Evolutionary conservation across 768 basidiomycete species (phyloP), one percentile per base, ranked within the genome.

Genomic region (Suillus lakei): DNA sequence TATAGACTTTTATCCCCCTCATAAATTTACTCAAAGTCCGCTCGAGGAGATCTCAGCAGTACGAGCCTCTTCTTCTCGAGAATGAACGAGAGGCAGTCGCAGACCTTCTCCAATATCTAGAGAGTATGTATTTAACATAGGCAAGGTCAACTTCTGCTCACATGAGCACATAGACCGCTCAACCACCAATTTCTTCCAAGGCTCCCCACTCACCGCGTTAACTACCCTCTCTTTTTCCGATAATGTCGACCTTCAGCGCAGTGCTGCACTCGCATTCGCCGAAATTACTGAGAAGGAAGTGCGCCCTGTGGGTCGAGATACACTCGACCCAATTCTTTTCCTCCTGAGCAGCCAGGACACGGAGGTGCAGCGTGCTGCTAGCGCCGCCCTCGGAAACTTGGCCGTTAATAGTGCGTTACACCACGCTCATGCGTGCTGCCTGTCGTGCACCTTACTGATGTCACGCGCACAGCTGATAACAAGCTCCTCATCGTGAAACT

Each of bases 281-380:
- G 98, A 99, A 79, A 99, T 99, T 66, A 99, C 98, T 28, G 98
- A 99, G 83, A 99, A 99, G 81, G 98, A 99, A 80, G 97, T 99
- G 61, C 88, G 96, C 51, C 95, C 93, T 54, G 98, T 99, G 26
- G 95, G 93, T 16, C 86, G 98, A 67, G 98, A 99, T 76, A 99
- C 98, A 23, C 86, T 99, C 71, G 98, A 99, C 79, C 98, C 98
- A 60, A 96, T 99, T 67, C 88, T 99, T 64, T 99, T 98, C 79
- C 88, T 99, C 67, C 86, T 99, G 69, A 93, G 95, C 72, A 96
- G 93, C 74, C 98, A 99, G 78, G 98, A 99, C 79, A 95, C 95
- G 61, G 98, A 99, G 81, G 98, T 99, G 61, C 98, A 99, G 81
- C 88, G 98, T 74, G 98, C 98, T 36, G 97, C 97, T 39, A 95